Evolutionary conservation across 2,329 filamentous ascomycete species (phyloP).

Genomic region (Raffaelea ambrosiae): DNA sequence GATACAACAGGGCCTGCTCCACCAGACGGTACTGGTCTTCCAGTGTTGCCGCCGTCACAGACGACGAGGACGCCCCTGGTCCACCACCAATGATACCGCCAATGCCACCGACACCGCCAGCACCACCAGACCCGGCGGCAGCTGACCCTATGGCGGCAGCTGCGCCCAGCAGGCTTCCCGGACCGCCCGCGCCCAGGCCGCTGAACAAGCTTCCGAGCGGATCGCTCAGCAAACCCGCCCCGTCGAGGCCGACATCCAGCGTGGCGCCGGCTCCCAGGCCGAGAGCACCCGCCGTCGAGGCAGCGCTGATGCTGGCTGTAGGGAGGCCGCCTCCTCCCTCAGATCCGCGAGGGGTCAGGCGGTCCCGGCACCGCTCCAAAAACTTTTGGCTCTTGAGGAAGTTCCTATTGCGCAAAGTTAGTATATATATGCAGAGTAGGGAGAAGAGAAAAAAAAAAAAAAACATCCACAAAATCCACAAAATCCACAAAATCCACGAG

Average conservation of each 20-base stretch:
- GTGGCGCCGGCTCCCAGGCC: neutral
- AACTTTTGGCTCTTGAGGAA: conserved; percentile 14
- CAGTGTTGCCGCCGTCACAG: conserved; percentile 6
- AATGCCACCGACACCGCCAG: neutral
- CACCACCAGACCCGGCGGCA: neutral
- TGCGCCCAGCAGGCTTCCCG: neutral
- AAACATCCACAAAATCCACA: neutral
- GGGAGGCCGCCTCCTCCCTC: too few relatives aligned
- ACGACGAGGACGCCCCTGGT: neutral
- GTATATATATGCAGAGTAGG: neutral
- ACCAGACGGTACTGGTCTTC: conserved; percentile 15
- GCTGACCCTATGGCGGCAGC: neutral
- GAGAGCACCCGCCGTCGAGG: neutral
- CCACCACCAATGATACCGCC: neutral
- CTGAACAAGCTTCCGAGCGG: conserved; percentile 11
- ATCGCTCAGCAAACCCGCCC: conserved; percentile 5
- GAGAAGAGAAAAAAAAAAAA: neutral
- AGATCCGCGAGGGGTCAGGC: conserved; percentile 3
- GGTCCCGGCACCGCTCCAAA: conserved; percentile 13
- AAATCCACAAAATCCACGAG: neutral
- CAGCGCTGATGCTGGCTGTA: neutral
- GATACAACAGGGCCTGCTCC: conserved; percentile 13
- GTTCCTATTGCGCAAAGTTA: conserved; percentile 2
- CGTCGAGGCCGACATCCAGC: neutral
- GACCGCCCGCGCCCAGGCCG: conserved; percentile 3